Conservation (phyloP, 768 basidiomycete genomes). For the Lyophyllum shimeji region DNA sequence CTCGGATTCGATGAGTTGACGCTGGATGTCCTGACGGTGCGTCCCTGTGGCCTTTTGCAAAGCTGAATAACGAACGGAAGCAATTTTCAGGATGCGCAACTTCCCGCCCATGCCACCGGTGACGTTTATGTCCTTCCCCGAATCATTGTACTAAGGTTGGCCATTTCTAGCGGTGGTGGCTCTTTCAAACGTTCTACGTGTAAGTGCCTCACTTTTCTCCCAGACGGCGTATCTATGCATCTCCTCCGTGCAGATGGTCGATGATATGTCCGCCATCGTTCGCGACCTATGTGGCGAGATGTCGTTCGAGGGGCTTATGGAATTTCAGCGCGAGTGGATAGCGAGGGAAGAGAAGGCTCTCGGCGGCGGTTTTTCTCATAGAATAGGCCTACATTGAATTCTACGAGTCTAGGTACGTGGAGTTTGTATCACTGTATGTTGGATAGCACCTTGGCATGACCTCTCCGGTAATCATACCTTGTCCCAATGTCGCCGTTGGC, state of each 20-base stretch:
- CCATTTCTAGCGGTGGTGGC: constrained; percentile 33
- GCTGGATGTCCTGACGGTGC: constrained; percentile 36
- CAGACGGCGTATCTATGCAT: background rate
- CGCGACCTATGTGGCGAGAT: constrained; percentile 42
- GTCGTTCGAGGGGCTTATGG: constrained; percentile 37
- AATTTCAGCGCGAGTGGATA: constrained; percentile 36
- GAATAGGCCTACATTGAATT: constrained; percentile 6
- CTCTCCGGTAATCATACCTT: no score
- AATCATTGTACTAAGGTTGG: background rate
- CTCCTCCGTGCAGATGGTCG: constrained; percentile 30
- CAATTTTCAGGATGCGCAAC: constrained; percentile 34
- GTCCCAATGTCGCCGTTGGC: no score
- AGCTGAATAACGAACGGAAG: background rate
- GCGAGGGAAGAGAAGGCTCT: constrained; percentile 37
- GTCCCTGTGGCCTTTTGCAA: constrained; percentile 6
- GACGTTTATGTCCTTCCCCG: background rate
- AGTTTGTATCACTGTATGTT: no score
- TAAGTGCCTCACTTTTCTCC: constrained; percentile 17
- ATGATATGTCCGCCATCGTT: constrained; percentile 38
- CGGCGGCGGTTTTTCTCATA: constrained; percentile 22
- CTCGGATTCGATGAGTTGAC: constrained; percentile 43
- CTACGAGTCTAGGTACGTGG: no score
- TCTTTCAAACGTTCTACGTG: constrained; percentile 38
- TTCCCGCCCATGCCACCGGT: constrained; percentile 45
- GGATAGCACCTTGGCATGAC: no score